Evolutionary conservation across 495 filamentous ascomycete genomes (phyloP).

Genomic region (Sporormia fimetaria): DNA sequence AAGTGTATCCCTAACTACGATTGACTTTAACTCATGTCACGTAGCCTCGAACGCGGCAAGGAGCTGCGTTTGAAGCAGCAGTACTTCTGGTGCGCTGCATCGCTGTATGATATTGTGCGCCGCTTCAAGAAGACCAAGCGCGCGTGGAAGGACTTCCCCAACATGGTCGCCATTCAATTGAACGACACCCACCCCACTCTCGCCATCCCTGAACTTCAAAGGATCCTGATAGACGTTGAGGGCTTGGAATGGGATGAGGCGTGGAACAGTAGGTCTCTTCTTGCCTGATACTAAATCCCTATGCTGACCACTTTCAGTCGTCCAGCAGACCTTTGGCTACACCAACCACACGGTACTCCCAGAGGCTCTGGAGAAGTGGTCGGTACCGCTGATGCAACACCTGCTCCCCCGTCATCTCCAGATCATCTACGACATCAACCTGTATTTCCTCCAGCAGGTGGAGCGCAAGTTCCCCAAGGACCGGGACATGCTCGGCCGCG

Average conservation of each 20-base stretch:
- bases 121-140: conserved; percentile 95
- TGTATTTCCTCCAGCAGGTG: conserved; percentile 80
- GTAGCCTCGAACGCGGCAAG: conserved; percentile 73
- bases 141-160: conserved; percentile 82
- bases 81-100: conserved; percentile 99
- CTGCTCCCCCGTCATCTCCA: conserved; percentile 89
- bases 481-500: conserved; percentile 66
- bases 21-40: background rate
- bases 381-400: conserved; percentile 82
- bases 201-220: conserved; percentile 87
- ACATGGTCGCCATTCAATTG: conserved; percentile 91
- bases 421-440: conserved; percentile 97
- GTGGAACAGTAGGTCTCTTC: conserved; percentile 51
- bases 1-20: conserved; percentile 1
- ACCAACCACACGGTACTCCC: conserved; percentile 97
- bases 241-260: conserved; percentile 88
- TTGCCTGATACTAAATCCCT: conserved; percentile 27
- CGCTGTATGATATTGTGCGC: conserved; percentile 87
- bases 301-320: conserved; percentile 29
- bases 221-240: conserved; percentile 82
- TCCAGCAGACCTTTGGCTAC: conserved; percentile 70
- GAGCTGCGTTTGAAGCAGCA: conserved; percentile 97
- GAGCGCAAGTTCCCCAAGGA: conserved; percentile 85
- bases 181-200: conserved; percentile 97
- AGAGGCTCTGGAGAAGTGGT: conserved; percentile 97